Evolutionary conservation across 2,329 filamentous ascomycete genomes (phyloP).

Genomic region (Capronia coronata): DNA sequence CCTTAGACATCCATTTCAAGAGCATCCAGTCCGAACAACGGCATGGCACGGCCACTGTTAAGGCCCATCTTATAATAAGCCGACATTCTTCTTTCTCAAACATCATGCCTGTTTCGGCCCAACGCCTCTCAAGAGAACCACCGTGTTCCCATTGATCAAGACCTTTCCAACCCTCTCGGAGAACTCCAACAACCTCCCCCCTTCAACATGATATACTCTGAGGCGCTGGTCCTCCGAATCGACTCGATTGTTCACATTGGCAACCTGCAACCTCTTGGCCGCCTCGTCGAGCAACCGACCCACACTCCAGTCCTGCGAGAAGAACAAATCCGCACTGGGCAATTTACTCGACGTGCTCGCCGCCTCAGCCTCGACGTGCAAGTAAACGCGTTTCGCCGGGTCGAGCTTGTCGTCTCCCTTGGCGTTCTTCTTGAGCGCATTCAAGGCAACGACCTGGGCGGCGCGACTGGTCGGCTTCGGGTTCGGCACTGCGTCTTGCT

Average conservation of each 20-base stretch:
- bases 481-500: conserved; percentile 61
- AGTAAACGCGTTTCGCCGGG: conserved; percentile 76
- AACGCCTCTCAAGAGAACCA: conserved; percentile 80
- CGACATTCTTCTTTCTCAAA: no score
- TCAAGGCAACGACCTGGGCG: conserved; percentile 61
- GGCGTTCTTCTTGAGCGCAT: conserved; percentile 73
- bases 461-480: conserved; percentile 58
- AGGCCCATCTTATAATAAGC: no score
- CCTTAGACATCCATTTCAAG: no score
- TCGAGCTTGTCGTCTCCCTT: conserved; percentile 83
- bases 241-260: conserved; percentile 43
- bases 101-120: conserved; percentile 61
- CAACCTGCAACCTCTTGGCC: conserved; percentile 38
- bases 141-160: conserved; percentile 75
- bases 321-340: conserved; percentile 75
- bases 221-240: conserved; percentile 61
- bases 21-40: no score
- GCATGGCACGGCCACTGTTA: no score
- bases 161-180: conserved; percentile 71
- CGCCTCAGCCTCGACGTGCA: conserved; percentile 75
- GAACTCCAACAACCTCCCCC: conserved; percentile 78
- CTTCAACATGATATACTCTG: conserved; percentile 88
- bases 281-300: conserved; percentile 54
- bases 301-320: conserved; percentile 79
- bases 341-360: conserved; percentile 78